Evolutionary conservation across 164 flowering plant genomes (phyloP).

Genomic region (Sextonia rubra): DNA sequence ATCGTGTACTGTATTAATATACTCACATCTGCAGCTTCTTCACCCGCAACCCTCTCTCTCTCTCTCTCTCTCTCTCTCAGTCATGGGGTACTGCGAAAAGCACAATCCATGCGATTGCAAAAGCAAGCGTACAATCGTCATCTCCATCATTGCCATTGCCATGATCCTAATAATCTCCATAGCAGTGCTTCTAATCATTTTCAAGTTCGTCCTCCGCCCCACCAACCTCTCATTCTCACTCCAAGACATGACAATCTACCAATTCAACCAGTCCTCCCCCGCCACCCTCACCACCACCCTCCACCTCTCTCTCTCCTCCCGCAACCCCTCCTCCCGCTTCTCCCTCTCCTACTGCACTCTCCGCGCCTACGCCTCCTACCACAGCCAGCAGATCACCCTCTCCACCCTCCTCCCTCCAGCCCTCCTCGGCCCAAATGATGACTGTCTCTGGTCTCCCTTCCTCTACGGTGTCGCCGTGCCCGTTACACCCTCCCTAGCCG

Average conservation of each 20-base stretch:
- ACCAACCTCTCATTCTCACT: conserved; percentile 13
- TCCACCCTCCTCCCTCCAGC: conserved; percentile 1
- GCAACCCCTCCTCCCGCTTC: conserved; percentile 15
- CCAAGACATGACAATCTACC: conserved; percentile 13
- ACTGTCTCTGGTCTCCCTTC: conserved; percentile 12
- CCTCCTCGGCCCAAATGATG: conserved; percentile 14
- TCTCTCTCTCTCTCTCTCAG: background rate
- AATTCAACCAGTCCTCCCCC: conserved; percentile 11
- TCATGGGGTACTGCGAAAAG: background rate
- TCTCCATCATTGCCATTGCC: background rate
- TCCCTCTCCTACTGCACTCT: conserved; percentile 12
- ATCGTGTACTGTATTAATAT: too few relatives aligned
- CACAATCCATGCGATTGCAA: background rate
- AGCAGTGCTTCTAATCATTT: conserved; percentile 6
- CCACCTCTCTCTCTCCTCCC: conserved; percentile 9
- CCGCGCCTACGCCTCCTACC: conserved; percentile 12
- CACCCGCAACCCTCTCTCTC: background rate
- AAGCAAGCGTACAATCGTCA: background rate
- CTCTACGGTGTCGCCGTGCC: conserved; percentile 15
- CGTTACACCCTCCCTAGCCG: conserved; percentile 14
- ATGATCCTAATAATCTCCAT: background rate
- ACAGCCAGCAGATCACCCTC: conserved; percentile 18
- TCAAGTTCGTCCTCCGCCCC: conserved; percentile 15
- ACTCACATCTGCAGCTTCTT: background rate
- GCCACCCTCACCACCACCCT: conserved; percentile 9